A percentile compares a stretch with the other conserved stretches of the same genome.
phyloP scores from a whole-genome alignment of 108 stramenopile species.

The Epipyxis sp. region DNA sequence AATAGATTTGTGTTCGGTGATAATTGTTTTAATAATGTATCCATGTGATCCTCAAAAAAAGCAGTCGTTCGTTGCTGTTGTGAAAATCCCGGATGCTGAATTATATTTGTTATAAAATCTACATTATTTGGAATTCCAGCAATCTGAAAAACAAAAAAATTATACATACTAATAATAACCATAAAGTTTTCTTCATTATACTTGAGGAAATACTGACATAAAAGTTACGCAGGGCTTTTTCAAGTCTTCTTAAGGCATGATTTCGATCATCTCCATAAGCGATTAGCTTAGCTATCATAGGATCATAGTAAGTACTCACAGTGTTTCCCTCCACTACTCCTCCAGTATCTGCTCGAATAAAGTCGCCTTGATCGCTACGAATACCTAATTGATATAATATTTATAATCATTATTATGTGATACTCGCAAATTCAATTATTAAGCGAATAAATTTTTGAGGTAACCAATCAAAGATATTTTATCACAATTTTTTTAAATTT shows the following conservation, averaged over 20 bases:
- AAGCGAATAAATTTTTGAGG: no score
- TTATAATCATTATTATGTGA: no score
- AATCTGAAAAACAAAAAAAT: no score
- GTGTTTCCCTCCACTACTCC: slow-evolving; percentile 57
- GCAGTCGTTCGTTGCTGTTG: slow-evolving; percentile 69
- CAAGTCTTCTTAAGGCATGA: slow-evolving; percentile 60
- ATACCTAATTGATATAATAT: no score
- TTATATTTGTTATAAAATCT: slow-evolving; percentile 69
- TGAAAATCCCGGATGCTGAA: slow-evolving; percentile 64
- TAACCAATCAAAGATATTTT: no score
- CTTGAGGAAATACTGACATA: no score
- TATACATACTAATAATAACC: no score
- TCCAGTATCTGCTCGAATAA: slow-evolving; percentile 58
- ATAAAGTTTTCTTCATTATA: no score
- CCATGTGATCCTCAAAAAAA: slow-evolving; percentile 65
- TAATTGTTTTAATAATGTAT: slow-evolving; percentile 43
- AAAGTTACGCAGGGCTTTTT: slow-evolving; percentile 59
- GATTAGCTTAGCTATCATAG: slow-evolving; percentile 65
- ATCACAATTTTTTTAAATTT: no score
- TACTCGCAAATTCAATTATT: no score
- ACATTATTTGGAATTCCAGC: slow-evolving; percentile 80
- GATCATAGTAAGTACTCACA: slow-evolving; percentile 58
- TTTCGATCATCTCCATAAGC: slow-evolving; percentile 46
- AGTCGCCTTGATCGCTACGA: no score
- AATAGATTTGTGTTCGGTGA: no score